Evolutionary conservation across 805 yeast genomes (phyloP).

Genomic region (Saccharomycopsis javanensis): DNA sequence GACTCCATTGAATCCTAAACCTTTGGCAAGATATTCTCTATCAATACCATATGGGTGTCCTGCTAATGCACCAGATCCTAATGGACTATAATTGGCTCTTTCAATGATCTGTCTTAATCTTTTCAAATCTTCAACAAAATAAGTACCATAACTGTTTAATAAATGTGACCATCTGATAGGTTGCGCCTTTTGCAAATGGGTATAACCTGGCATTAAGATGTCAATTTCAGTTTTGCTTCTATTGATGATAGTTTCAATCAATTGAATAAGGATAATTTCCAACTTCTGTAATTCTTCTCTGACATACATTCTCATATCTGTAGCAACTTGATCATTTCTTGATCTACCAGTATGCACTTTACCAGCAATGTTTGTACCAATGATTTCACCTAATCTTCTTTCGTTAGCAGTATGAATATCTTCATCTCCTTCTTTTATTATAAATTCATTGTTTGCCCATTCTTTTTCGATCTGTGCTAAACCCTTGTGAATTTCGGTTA

Average conservation of each 20-base stretch:
- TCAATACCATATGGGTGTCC: conserved; percentile 99
- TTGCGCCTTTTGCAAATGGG: conserved; percentile 97
- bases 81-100: conserved; percentile 81
- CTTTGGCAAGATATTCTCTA: conserved; percentile 76
- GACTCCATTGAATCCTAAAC: conserved; percentile 70
- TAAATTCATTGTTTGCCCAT: conserved; percentile 66
- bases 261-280: conserved; percentile 42
- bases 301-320: conserved; percentile 95
- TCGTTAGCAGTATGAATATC: conserved; percentile 99
- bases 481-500: conserved; percentile 76
- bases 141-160: conserved; percentile 91
- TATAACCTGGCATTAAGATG: conserved; percentile 96
- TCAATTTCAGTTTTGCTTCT: conserved; percentile 85
- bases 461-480: conserved; percentile 61
- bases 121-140: conserved; percentile 81
- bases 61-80: conserved; percentile 97
- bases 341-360: conserved; percentile 99
- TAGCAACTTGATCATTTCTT: conserved; percentile 97
- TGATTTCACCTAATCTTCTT: conserved; percentile 91
- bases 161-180: conserved; percentile 99
- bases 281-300: conserved; percentile 66
- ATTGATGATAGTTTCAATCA: conserved; percentile 55
- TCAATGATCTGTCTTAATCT: conserved; percentile 71
- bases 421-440: conserved; percentile 83
- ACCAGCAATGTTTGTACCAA: conserved; percentile 90